Conservation (phyloP, 805 yeast genomes). For the Metschnikowia continentalis region DNA sequence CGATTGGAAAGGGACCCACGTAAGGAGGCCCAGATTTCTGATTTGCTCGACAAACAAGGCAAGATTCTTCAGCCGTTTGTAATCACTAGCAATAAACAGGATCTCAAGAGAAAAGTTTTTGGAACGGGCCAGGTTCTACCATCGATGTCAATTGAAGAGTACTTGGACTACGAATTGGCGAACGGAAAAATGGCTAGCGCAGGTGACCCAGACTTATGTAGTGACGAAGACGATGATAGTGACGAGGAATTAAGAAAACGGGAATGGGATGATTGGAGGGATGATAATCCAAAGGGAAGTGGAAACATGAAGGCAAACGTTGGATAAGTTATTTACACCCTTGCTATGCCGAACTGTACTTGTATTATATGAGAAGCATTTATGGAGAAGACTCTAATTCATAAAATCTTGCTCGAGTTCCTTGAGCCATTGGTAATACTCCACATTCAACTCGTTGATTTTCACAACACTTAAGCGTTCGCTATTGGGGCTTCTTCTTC, state of each 20-base stretch:
- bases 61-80: slow-evolving; percentile 83
- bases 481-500: slow-evolving; percentile 18
- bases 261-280: slow-evolving; percentile 92
- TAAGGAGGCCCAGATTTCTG: slow-evolving; percentile 20
- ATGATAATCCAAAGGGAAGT: slow-evolving; percentile 78
- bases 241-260: slow-evolving; percentile 74
- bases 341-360: background rate
- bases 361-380: background rate
- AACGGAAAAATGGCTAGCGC: slow-evolving; percentile 73
- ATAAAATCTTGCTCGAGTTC: slow-evolving; percentile 26
- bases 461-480: slow-evolving; percentile 20
- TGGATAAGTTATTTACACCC: slow-evolving; percentile 22
- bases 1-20: slow-evolving; percentile 52
- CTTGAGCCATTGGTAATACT: slow-evolving; percentile 35
- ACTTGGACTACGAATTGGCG: slow-evolving; percentile 76
- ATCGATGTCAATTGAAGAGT: slow-evolving; percentile 91
- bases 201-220: slow-evolving; percentile 36
- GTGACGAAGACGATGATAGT: slow-evolving; percentile 55
- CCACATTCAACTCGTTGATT: slow-evolving; percentile 27
- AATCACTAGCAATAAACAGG: slow-evolving; percentile 51
- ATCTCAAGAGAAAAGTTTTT: slow-evolving; percentile 60
- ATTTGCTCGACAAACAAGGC: slow-evolving; percentile 63
- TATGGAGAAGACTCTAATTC: background rate
- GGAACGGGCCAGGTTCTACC: slow-evolving; percentile 94
- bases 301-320: slow-evolving; percentile 68